Evolutionary conservation across 106 monocot genomes (phyloP).

Genomic region (Phalaenopsis equestris): DNA sequence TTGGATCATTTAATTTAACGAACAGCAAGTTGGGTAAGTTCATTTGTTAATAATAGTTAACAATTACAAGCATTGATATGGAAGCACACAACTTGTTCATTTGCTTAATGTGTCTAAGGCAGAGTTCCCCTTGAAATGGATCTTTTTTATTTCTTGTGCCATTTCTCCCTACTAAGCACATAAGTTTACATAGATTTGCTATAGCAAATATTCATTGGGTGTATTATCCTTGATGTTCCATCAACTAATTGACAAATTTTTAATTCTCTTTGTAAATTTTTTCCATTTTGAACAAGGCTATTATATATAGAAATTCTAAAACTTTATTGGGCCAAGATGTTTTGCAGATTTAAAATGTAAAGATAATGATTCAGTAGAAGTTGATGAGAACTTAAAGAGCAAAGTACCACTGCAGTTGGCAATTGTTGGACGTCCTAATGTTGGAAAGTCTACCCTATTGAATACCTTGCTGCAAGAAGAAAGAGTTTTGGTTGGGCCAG

Average conservation of each 20-base stretch:
- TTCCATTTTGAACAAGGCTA: background rate
- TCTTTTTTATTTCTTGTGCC: background rate
- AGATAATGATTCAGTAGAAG: conserved; percentile 28
- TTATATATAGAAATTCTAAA: background rate
- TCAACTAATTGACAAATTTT: background rate
- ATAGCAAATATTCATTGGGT: background rate
- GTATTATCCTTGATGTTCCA: background rate
- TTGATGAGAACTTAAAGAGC: conserved; percentile 30
- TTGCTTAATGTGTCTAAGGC: background rate
- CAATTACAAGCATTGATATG: background rate
- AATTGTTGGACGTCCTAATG: conserved; percentile 97
- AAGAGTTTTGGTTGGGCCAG: conserved; percentile 91
- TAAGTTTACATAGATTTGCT: background rate
- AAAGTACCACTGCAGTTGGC: conserved; percentile 83
- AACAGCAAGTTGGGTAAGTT: background rate
- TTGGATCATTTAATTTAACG: background rate
- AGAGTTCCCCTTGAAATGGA: background rate
- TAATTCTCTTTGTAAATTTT: background rate
- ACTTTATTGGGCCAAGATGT: background rate
- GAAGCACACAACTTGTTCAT: background rate
- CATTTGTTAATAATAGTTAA: background rate
- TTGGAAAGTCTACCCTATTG: conserved; percentile 91
- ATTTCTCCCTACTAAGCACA: background rate
- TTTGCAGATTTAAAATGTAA: conserved; percentile 30
- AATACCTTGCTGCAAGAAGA: conserved; percentile 84